Base-by-base conservation (phyloP, 352 stramenopile genomes). In the Pseudoperonospora humuli region DNA sequence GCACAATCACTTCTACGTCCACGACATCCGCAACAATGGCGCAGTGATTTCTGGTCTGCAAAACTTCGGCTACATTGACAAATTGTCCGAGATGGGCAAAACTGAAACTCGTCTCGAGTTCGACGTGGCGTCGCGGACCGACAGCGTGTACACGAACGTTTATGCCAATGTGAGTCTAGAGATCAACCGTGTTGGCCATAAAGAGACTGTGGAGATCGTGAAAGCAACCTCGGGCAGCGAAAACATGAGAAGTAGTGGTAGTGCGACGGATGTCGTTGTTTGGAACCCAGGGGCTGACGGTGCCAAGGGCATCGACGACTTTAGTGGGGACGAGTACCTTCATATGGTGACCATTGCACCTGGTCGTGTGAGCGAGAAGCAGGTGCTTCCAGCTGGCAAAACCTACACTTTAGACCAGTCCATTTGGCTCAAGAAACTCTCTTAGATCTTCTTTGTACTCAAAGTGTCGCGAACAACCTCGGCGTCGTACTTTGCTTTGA, bases 261-360 rank as follows among this genome's bases (percentile, higher is more conserved):
- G n/a, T n/a, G 41, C 59, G 17, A 82, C 59, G 26, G 86, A 96
- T 55, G 72, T 60, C 11, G 88, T 97, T 9, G 70, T 97, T 14
- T 97, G 87, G 88, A 97, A 97, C 81, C 95, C 93, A 28, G 91
- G 88, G 64, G 73, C 85, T 35, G 76, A 90, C 29, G 97, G 97
- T 46, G 80, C 92, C 25, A 84, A 89, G 56, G 69, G 54, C 11
- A 95, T 98, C 73, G 62, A 61, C 37, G 93, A 98, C 67, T 97
- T 98, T 68, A 83, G 73, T 25, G 80, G 94, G 39, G 92, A 97
- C 24, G 86, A 97, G 61, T 97, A 96, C 65, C 54, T 85, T 21
- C 72, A 84, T 39, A 98, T 98, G 90, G 73, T 97, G 45, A 97
- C 92, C 61, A 78, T 97, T 29, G 93, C 98, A 61, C 93, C 93